Base-by-base conservation (phyloP, 2,329 filamentous ascomycete genomes). In the Alternaria triticimaculans region DNA sequence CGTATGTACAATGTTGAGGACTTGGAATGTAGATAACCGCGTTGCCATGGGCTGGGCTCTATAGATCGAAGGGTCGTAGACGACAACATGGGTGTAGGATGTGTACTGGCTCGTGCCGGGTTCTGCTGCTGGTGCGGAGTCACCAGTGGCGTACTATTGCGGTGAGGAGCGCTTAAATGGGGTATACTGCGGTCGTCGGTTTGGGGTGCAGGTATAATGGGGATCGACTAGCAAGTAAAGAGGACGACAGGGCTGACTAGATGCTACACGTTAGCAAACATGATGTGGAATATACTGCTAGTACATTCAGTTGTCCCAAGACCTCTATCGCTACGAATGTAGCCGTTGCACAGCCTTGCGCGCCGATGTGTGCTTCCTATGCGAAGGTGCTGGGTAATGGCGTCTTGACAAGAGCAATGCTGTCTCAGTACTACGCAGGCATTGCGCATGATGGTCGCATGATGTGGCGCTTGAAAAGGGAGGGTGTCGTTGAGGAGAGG, bases 11-110 rank as follows among this genome's bases (percentile, higher is more conserved):
- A 18, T 1, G 3, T 10, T 2, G 8, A 0, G 33, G 4, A 18
- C 2, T 10, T 5, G 4, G 0, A 5, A 0, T 41, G 8, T 41
- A n/a, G 3, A 5, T 41, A 10, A 10, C 15, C 33, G 33, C 15
- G 8, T 3, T 41, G 33, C 8, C 0, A 2, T 0, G 2, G 8
- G 33, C 15, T 41, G 33, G 2, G 7, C 1, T n/a, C 15, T 4
- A 41, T n/a, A n/a, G 8, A 10, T 5, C 15, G 33, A 10, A 41
- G 8, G 7, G 15, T 41, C 8, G 33, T 10, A 1, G 33, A 41
- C 15, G 0, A 10, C 0, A 10, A 10, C 15, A 41, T 5, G 7
- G 33, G 15, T 41, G 1, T 5, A 9, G 33, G 33, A n/a, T n/a
- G 0, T 41, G 33, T 10, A 41, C 15, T 41, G 15, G 15, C 8